phyloP scores from a whole-genome alignment of 805 yeast genomes.

The Babjeviella inositovora region DNA sequence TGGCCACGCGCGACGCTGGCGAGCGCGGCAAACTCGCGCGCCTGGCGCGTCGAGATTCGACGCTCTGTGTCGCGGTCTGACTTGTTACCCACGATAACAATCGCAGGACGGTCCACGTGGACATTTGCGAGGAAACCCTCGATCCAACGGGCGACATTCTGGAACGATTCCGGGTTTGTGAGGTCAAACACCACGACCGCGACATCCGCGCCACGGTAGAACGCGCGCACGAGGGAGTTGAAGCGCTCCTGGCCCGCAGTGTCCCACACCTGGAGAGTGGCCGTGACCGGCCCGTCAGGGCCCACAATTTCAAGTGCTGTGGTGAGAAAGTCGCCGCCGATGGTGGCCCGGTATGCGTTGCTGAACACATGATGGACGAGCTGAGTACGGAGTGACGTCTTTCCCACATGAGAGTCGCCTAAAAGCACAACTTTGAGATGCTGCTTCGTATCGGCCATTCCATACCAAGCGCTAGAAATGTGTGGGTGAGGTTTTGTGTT shows the following conservation, averaged over 20 bases:
- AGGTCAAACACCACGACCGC: conserved; percentile 37
- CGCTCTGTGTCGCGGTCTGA: too few species aligned
- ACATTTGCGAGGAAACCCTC: conserved; percentile 28
- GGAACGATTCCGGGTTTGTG: conserved; percentile 31
- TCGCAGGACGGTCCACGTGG: conserved; percentile 26
- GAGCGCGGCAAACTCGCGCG: too few species aligned
- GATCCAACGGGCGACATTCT: conserved; percentile 27
- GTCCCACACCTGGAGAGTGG: conserved; percentile 36
- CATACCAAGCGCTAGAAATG: too few species aligned
- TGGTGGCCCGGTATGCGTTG: conserved; percentile 39
- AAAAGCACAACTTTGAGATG: conserved; percentile 35
- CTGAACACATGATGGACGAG: conserved; percentile 37
- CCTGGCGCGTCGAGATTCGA: too few species aligned
- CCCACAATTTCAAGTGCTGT: conserved; percentile 11
- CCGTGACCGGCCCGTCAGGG: conserved; percentile 5
- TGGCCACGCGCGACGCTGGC: too few species aligned
- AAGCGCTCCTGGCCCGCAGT: conserved; percentile 31
- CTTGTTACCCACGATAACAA: conserved; percentile 38
- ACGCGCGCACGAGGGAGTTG: conserved; percentile 33
- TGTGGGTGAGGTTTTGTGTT: too few species aligned
- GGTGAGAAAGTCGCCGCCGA: conserved; percentile 42
- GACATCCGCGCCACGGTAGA: conserved; percentile 43
- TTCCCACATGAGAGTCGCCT: conserved; percentile 47
- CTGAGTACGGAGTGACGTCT: conserved; percentile 38
- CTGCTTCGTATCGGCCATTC: too few species aligned